These are phyloP conservation scores for Fomitopsis serialis DNA, from an alignment of 768 basidiomycete species.

Conservation along the genomic window DNA sequence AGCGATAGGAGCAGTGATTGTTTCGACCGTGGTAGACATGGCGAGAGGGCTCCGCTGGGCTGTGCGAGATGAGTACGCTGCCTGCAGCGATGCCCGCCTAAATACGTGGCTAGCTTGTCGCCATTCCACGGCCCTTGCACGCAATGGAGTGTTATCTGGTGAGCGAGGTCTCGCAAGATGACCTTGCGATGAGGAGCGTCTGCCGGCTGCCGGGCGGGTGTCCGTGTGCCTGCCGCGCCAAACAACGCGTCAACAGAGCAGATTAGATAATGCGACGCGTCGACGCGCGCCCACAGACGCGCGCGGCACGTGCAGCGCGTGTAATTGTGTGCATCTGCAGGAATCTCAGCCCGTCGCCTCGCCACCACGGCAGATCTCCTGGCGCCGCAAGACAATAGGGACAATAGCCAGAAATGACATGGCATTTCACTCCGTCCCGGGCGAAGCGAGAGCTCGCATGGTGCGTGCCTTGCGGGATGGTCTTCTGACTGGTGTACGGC, in stretches of 20 bases:
- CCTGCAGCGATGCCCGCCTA: neutral
- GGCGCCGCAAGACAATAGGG: conserved; percentile 1
- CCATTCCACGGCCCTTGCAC: neutral
- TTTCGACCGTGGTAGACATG: conserved; percentile 20
- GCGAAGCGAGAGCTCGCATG: neutral
- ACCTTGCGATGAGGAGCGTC: neutral
- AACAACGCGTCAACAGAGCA: conserved; percentile 4
- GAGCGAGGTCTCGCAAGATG: neutral
- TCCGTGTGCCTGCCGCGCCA: neutral
- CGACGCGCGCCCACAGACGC: conserved; percentile 2
- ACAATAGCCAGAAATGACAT: neutral
- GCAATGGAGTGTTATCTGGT: conserved; percentile 1
- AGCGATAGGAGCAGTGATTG: conserved; percentile 13
- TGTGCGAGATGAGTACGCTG: neutral
- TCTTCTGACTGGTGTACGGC: neutral
- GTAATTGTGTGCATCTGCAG: neutral
- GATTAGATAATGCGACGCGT: neutral
- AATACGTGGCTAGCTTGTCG: neutral
- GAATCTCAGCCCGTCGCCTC: neutral
- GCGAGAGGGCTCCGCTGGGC: neutral
- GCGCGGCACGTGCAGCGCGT: conserved; percentile 12
- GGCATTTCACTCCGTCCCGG: neutral
- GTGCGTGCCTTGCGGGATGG: neutral
- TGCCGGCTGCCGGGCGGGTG: neutral
- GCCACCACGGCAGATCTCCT: neutral